Evolutionary conservation across 1,139 yeast genomes (phyloP), one percentile per base, ranked within the genome.

Genomic region (Zygoascus hellenicus): DNA sequence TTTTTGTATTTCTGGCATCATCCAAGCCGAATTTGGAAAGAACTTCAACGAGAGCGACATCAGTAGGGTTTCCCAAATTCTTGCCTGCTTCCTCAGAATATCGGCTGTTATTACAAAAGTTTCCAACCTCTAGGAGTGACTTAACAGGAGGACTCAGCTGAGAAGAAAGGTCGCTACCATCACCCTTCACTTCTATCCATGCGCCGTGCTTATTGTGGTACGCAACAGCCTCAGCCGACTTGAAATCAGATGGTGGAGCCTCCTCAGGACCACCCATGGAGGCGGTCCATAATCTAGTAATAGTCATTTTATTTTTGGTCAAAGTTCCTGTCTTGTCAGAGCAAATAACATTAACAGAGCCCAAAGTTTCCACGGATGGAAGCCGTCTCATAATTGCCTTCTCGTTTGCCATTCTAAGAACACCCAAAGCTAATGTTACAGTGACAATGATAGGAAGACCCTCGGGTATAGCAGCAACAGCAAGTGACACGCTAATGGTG

Each of bases 391-490:
- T 96, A 60, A 92, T 92, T 2, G 97, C 97, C 60, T 83, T 84
- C 56, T 89, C 82, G 47, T 80, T 80, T 3, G 97, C 97, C 97
- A 92, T 92, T 68, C 97, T 76, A 57, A 90, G 74, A 36, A 92
- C 97, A 41, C 97, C 97, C 38, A 92, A 74, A 0, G 98, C 97
- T 56, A 92, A 72, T 0, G 97, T 92, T 5, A 92, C 97, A 3
- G 97, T 90, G 39, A 92, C 97, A 63, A 92, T 90, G 59, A 92
- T 90, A 0, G 97, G 97, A 55, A 92, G 75, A 48, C 97, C 97
- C 67, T 92, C 98, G 3, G 98, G 98, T 56, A 92, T 90, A 2
- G 97, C 97, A 43, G 98, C 98, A 11, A 92, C 97, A 0, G 97
- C 97, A 54, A 92, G 74, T 2, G 96, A 88, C 9, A 92, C 97